phyloP scores from a whole-genome alignment of 1,139 yeast species.

The Candida buenavistaensis region DNA sequence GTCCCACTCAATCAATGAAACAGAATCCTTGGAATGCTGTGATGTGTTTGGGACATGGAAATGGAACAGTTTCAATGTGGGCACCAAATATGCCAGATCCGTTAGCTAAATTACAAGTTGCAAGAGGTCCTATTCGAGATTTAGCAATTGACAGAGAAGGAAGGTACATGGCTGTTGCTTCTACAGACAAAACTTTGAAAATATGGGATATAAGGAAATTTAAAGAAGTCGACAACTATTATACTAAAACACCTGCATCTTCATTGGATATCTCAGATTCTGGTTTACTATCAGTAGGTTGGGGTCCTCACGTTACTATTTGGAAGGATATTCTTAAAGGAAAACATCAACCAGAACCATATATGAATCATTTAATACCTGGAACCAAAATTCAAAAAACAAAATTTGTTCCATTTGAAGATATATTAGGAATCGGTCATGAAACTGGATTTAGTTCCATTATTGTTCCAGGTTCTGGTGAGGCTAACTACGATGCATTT shows the following conservation, averaged over 20 bases:
- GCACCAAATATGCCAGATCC: conserved; percentile 89
- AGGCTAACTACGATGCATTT: conserved; percentile 93
- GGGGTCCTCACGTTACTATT: conserved; percentile 92
- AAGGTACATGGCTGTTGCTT: conserved; percentile 89
- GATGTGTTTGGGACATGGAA: conserved; percentile 88
- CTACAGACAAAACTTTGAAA: conserved; percentile 80
- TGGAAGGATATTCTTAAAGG: conserved; percentile 73
- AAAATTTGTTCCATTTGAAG: conserved; percentile 91
- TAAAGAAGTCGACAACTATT: conserved; percentile 70
- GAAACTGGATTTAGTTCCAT: conserved; percentile 73
- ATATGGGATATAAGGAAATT: conserved; percentile 93
- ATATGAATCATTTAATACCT: conserved; percentile 86
- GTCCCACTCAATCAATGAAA: conserved; percentile 84
- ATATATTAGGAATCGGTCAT: conserved; percentile 89
- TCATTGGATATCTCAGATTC: conserved; percentile 82
- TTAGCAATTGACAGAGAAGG: conserved; percentile 92
- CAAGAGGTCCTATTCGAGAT: conserved; percentile 86
- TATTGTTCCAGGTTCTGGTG: conserved; percentile 96
- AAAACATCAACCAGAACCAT: conserved; percentile 67
- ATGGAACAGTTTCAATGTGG: conserved; percentile 94
- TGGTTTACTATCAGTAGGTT: conserved; percentile 82
- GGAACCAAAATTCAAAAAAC: conserved; percentile 70
- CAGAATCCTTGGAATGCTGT: conserved; percentile 97
- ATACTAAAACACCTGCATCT: conserved; percentile 84
- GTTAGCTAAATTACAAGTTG: conserved; percentile 74